Percentiles rank a stretch among this genome's conserved stretches.
Evolutionary conservation across 2,329 filamentous ascomycete genomes (phyloP).

Genomic region (Paecilomyces variotii): DNA sequence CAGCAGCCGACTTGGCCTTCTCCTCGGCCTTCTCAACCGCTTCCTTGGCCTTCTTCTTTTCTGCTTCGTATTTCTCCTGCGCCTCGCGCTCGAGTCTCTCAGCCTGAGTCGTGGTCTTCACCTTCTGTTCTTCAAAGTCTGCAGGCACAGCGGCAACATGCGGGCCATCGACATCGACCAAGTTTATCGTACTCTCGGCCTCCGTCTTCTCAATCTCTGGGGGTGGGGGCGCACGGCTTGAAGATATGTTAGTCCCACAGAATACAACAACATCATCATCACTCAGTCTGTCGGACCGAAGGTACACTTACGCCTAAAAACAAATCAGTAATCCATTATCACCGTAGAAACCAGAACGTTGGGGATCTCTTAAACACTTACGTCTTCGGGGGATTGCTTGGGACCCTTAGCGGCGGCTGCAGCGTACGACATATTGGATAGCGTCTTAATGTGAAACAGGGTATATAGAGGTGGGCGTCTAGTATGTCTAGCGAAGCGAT

Average conservation of each 20-base stretch:
- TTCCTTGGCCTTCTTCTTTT: conserved; percentile 17
- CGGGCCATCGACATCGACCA: conserved; percentile 41
- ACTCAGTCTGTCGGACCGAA: background rate
- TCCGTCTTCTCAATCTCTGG: conserved; percentile 31
- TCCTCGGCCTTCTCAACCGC: conserved; percentile 25
- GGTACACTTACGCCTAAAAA: conserved; percentile 29
- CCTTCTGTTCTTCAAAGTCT: conserved; percentile 32
- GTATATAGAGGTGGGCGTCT: background rate
- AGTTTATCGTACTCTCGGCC: conserved; percentile 33
- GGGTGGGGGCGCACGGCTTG: conserved; percentile 36
- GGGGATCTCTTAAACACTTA: conserved; percentile 12
- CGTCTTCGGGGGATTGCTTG: conserved; percentile 41
- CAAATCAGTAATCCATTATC: conserved; percentile 7
- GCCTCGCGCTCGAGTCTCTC: conserved; percentile 37
- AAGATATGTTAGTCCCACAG: background rate
- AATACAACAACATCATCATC: background rate
- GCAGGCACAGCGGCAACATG: conserved; percentile 37
- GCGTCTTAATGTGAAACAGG: conserved; percentile 2
- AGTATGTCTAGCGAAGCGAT: background rate
- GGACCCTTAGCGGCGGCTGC: conserved; percentile 40
- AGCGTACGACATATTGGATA: conserved; percentile 40
- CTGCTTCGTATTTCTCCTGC: conserved; percentile 19
- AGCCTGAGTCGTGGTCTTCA: conserved; percentile 40
- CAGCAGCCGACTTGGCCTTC: conserved; percentile 20
- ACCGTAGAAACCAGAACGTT: background rate